Percentiles rank a stretch among this genome's conserved stretches.
Conservation (phyloP, 176 grass and related monocot species). For the Stipa capillata region DNA sequence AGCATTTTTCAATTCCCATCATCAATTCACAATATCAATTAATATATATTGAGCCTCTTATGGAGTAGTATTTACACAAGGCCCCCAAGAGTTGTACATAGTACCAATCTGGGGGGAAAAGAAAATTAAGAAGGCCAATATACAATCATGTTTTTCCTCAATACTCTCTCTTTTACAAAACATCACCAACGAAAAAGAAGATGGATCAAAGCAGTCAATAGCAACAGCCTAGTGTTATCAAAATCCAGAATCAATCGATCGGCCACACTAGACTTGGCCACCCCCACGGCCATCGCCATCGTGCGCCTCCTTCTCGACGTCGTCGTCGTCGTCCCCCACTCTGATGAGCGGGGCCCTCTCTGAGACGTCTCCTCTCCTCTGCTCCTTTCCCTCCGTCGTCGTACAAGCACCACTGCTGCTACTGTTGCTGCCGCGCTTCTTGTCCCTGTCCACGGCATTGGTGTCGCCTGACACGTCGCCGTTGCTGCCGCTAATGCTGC, state of each 20-base stretch:
- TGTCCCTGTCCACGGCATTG: slow-evolving; percentile 14
- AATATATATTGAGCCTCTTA: not conserved
- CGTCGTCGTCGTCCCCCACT: slow-evolving; percentile 13
- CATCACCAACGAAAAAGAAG: not conserved
- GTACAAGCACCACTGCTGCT: slow-evolving; percentile 13
- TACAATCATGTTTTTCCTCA: not conserved
- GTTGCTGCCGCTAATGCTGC: not conserved
- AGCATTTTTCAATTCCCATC: not conserved
- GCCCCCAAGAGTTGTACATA: not conserved
- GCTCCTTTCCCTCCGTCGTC: slow-evolving; percentile 25
- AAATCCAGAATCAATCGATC: slow-evolving; percentile 15
- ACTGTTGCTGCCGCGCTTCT: not conserved
- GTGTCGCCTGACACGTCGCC: not conserved
- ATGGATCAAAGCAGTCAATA: slow-evolving; percentile 33
- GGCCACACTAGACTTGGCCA: slow-evolving; percentile 16
- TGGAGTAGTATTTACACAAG: not conserved
- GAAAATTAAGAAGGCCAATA: not conserved
- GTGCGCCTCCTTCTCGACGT: not conserved
- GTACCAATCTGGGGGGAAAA: not conserved
- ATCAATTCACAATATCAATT: not conserved
- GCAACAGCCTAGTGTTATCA: slow-evolving; percentile 16
- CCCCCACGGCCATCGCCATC: slow-evolving; percentile 40
- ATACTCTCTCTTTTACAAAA: slow-evolving; percentile 4
- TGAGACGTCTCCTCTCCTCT: not conserved
- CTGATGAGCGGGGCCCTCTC: slow-evolving; percentile 35